Evolutionary conservation across 73 alveolate species (phyloP), one percentile per base, ranked within the genome.

Genomic region (Blepharisma stoltei): DNA sequence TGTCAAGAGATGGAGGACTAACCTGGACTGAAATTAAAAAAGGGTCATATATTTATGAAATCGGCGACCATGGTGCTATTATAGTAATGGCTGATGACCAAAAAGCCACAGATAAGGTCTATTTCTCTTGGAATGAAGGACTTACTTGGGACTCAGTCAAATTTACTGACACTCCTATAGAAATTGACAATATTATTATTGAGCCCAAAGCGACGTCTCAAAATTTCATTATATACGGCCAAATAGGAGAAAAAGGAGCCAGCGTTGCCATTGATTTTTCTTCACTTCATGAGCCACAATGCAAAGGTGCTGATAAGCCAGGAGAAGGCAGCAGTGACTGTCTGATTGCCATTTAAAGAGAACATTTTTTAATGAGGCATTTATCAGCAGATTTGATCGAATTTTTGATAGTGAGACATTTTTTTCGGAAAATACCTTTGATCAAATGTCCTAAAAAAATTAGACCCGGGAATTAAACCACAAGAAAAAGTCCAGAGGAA

Each of bases 1-100:
- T 95, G 20, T 90, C 97, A 21, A 76, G 98, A 54, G 98, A 93
- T 82, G 99, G 98, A 7, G 99, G 99, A 6, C 84, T 92, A 27
- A 82, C 90, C 9, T 95, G 98, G 98, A 54, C 55, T n/a, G 98
- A 95, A 81, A 83, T 93, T 20, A 83, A 55, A 54, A 93, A 95
- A 52, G 98, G 98, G 23, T 83, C 96, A 8, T 91, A 84, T 60
- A 89, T 95, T 46, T 92, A 86, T 76, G 99, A 95, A 79, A 80
- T 89, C 8, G 99, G 98, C 2, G 98, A 95, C 85, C 99, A 95
- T 78, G 99, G 99, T 14, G 98, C 96, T 11, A 81, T 95, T 50
- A 82, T 95, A 6, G 97, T 94, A 37, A 84, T 93, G 88, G 97
- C 97, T 6, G 78, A 77, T 18, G 83, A 82, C 78, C 54, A 78